Conservation (phyloP, 306 rosid genomes). For the Cercis canadensis region DNA sequence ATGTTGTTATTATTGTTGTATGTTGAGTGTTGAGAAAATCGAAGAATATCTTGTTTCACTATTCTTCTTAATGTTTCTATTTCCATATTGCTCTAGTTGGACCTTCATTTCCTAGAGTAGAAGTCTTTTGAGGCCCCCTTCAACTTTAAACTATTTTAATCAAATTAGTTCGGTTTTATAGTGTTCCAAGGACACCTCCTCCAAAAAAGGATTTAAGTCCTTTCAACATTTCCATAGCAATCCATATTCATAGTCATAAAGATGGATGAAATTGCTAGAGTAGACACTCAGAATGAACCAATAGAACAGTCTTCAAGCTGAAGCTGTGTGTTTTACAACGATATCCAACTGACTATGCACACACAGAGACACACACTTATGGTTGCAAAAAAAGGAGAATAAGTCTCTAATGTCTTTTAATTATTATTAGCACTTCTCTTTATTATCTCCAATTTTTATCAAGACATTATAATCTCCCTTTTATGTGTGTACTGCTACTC, state of each 20-base stretch:
- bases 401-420: not conserved
- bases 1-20: not conserved
- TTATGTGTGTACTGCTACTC: not conserved
- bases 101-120: not conserved
- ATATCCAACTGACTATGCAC: no score
- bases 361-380: no score
- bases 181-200: not conserved
- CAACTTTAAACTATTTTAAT: not conserved
- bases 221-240: conserved; percentile 10
- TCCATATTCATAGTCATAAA: not conserved
- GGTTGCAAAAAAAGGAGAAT: not conserved
- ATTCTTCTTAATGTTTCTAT: conserved; percentile 4
- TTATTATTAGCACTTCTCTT: not conserved
- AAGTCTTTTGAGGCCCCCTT: conserved; percentile 15
- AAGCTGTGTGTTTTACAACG: no score
- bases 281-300: no score
- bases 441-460: not conserved
- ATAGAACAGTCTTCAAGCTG: no score
- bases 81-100: not conserved
- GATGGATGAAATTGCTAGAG: conserved; percentile 3
- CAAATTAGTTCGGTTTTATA: no score
- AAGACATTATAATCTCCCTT: not conserved
- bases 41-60: conserved; percentile 5
- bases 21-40: conserved; percentile 9
- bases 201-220: not conserved